Conservation (phyloP, 345 rosid genomes). For the Moringa oleifera region DNA sequence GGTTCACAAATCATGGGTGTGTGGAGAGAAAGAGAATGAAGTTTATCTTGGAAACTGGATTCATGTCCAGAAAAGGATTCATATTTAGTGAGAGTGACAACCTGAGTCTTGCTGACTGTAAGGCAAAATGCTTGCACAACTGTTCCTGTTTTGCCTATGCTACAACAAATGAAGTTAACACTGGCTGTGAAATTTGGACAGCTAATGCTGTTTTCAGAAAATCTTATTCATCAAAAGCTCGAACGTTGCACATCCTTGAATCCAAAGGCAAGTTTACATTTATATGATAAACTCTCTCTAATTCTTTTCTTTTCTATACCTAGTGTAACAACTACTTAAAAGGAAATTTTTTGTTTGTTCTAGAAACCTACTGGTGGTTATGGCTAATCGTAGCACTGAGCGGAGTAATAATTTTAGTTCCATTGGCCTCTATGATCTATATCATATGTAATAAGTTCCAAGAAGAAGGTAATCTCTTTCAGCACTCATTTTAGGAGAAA, state of each 20-base stretch:
- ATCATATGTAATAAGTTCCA: slow-evolving; percentile 1
- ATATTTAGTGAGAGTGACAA: no score
- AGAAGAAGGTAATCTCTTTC: slow-evolving; percentile 1
- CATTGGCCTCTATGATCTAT: no score
- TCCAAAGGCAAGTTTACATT: slow-evolving; percentile 9
- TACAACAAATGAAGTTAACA: not conserved
- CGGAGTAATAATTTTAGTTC: not conserved
- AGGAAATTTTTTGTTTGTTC: not conserved
- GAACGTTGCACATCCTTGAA: not conserved
- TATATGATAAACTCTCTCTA: no score
- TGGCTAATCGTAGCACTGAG: slow-evolving; percentile 8
- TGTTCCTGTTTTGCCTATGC: slow-evolving; percentile 29
- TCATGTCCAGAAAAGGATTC: no score
- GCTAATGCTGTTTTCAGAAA: not conserved
- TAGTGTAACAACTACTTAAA: no score
- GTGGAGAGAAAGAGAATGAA: no score
- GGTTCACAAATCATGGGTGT: no score
- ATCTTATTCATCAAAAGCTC: not conserved
- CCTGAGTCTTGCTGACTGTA: no score
- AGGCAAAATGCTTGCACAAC: slow-evolving; percentile 7
- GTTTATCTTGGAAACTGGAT: no score
- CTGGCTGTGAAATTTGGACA: slow-evolving; percentile 23
- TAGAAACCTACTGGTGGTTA: slow-evolving; percentile 5
- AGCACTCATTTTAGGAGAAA: no score
- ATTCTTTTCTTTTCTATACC: no score